phyloP scores from a whole-genome alignment of 345 rosid species.

The Eucalyptus brandiana region DNA sequence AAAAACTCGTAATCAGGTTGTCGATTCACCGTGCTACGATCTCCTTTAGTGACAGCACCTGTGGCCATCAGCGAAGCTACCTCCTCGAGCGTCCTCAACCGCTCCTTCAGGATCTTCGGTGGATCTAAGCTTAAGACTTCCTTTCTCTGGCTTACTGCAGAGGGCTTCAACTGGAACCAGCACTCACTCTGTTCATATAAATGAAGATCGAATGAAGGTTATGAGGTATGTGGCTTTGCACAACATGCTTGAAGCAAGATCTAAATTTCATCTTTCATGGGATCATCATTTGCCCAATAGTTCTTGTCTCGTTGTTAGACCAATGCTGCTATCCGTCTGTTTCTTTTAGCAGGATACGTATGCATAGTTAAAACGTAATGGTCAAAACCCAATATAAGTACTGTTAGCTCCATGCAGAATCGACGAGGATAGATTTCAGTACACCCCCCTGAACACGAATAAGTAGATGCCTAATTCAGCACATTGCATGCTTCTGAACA shows the following conservation, averaged over 20 bases:
- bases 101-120: constrained; percentile 26
- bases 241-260: neutral
- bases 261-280: neutral
- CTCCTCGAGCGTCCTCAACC: constrained; percentile 32
- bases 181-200: constrained; percentile 28
- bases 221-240: neutral
- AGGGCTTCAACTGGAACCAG: constrained; percentile 35
- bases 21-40: constrained; percentile 11
- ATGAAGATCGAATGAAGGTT: neutral
- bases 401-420: neutral
- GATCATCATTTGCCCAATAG: neutral
- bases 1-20: constrained; percentile 53
- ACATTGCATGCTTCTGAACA: neutral
- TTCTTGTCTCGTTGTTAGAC: neutral
- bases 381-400: neutral
- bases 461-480: neutral
- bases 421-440: neutral
- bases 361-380: neutral
- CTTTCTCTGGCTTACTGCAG: neutral
- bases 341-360: neutral
- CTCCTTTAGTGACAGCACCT: constrained; percentile 29
- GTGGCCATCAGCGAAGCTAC: constrained; percentile 40
- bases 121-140: constrained; percentile 6
- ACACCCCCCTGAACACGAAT: neutral
- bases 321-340: neutral